A percentile compares a stretch with the other conserved stretches of the same genome.
phyloP scores from a whole-genome alignment of 192 early-diverging fungal species.

The Coemansia sp. region DNA sequence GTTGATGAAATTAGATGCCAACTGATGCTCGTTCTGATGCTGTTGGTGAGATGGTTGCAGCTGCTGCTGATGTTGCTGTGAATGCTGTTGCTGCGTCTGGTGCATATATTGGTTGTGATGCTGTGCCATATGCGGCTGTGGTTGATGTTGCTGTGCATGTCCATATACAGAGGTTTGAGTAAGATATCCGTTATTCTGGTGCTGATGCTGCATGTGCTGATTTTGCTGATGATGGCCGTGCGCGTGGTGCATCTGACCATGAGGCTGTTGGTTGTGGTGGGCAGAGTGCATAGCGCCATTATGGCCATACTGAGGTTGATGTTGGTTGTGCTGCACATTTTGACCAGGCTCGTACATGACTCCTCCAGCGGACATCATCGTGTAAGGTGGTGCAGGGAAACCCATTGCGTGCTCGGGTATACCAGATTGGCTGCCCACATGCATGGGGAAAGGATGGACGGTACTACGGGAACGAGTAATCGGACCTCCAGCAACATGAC shows the following conservation, averaged over 20 bases:
- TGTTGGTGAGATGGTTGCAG: slow-evolving; percentile 10
- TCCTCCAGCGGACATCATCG: slow-evolving; percentile 34
- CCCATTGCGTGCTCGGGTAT: slow-evolving; percentile 36
- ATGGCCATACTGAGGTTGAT: slow-evolving; percentile 6
- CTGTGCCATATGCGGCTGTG: slow-evolving; percentile 12
- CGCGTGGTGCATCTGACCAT: neutral
- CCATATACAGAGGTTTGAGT: neutral
- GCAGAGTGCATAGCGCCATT: neutral
- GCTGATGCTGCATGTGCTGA: neutral
- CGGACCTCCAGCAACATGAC: slow-evolving; percentile 26
- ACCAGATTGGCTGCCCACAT: slow-evolving; percentile 15
- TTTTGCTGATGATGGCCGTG: slow-evolving; percentile 8
- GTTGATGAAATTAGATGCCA: slow-evolving; percentile 26
- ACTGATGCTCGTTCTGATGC: slow-evolving; percentile 16
- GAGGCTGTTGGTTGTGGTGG: slow-evolving; percentile 11
- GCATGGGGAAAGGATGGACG: slow-evolving; percentile 41
- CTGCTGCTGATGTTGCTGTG: slow-evolving; percentile 14
- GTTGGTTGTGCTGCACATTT: slow-evolving; percentile 17
- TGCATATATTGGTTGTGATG: slow-evolving; percentile 9
- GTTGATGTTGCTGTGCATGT: slow-evolving; percentile 1
- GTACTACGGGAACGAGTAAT: slow-evolving; percentile 43
- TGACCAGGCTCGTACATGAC: slow-evolving; percentile 22
- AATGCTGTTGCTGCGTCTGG: slow-evolving; percentile 1
- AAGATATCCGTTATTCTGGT: slow-evolving; percentile 6
- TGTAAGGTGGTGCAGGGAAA: slow-evolving; percentile 38